These are phyloP conservation scores for Fraxinus velutina DNA, from an alignment of 305 asterid species.

Conservation along the genomic window DNA sequence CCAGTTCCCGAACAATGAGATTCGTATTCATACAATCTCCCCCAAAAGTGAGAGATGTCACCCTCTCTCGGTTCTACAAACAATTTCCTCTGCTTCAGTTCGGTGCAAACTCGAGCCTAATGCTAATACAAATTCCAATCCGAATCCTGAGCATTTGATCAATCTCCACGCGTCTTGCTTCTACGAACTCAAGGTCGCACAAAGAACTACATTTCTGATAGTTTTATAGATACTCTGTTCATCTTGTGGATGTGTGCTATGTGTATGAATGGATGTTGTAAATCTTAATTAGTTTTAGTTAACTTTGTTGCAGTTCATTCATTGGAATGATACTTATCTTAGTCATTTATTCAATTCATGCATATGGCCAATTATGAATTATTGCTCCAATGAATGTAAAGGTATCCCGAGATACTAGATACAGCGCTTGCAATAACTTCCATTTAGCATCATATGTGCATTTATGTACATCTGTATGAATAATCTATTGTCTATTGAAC, in stretches of 20 bases:
- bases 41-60: constrained; percentile 70
- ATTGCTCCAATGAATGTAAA: neutral
- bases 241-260: neutral
- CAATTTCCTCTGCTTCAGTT: constrained; percentile 58
- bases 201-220: constrained; percentile 7
- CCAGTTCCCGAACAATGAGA: constrained; percentile 81
- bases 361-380: neutral
- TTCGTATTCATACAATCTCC: constrained; percentile 68
- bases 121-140: constrained; percentile 30
- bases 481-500: neutral
- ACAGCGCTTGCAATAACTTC: neutral
- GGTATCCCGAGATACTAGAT: neutral
- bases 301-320: neutral
- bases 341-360: neutral
- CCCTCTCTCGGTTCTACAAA: constrained; percentile 79
- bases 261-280: neutral
- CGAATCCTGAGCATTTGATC: constrained; percentile 53
- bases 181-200: constrained; percentile 69
- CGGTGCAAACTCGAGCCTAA: constrained; percentile 87
- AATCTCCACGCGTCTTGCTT: constrained; percentile 84
- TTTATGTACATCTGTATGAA: neutral
- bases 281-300: neutral
- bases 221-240: neutral
- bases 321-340: constrained; percentile 13
- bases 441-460: neutral